Conservation (phyloP, 345 rosid species). For the Moringa oleifera region DNA sequence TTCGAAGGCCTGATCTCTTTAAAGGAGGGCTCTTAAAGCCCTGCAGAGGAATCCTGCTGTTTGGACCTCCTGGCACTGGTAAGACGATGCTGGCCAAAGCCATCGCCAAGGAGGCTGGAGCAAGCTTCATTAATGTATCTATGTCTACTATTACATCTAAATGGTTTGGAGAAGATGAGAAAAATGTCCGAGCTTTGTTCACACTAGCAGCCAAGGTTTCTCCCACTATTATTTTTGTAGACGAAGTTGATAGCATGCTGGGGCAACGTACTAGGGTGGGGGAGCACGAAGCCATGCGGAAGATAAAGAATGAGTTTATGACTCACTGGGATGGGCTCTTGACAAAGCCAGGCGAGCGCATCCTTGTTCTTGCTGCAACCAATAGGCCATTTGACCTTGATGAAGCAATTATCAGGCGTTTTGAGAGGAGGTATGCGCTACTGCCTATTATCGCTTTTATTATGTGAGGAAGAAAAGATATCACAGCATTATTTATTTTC, state of each 20-base stretch:
- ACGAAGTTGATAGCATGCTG: conserved; percentile 98
- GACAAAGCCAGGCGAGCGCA: conserved; percentile 71
- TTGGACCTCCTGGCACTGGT: conserved; percentile 98
- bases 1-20: conserved; percentile 85
- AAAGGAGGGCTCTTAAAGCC: conserved; percentile 86
- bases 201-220: conserved; percentile 86
- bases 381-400: conserved; percentile 96
- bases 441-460: not conserved
- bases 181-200: conserved; percentile 90
- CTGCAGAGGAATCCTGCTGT: conserved; percentile 90
- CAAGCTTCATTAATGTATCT: conserved; percentile 92
- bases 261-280: conserved; percentile 91
- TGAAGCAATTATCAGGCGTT: conserved; percentile 90
- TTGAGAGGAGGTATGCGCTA: conserved; percentile 67
- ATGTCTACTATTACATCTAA: conserved; percentile 97
- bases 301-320: conserved; percentile 85
- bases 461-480: no score
- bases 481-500: no score
- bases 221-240: conserved; percentile 87
- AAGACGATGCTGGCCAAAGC: conserved; percentile 99
- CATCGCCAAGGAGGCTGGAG: conserved; percentile 90
- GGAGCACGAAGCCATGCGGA: conserved; percentile 92
- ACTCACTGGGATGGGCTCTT: conserved; percentile 89
- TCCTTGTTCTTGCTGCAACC: conserved; percentile 94
- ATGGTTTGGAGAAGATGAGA: conserved; percentile 99